Evolutionary conservation across 2,329 filamentous ascomycete genomes (phyloP).

Genomic region (Talaromyces sp.): DNA sequence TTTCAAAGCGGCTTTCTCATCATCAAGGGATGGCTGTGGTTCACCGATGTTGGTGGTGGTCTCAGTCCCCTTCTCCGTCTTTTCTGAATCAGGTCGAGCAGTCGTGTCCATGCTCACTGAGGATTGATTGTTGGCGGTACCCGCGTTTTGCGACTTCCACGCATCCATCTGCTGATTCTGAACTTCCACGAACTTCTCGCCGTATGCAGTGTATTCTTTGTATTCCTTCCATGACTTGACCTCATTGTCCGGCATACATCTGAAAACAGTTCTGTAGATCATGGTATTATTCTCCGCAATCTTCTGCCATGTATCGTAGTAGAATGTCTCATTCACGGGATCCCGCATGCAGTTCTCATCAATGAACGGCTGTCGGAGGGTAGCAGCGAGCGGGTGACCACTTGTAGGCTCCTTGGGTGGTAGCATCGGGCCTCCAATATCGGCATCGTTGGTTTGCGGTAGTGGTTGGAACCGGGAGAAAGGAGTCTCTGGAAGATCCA

Average conservation of each 20-base stretch:
- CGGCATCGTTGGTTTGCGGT: constrained; percentile 69
- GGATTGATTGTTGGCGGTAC: background rate
- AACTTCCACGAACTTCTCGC: constrained; percentile 68
- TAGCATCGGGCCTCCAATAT: constrained; percentile 72
- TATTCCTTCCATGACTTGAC: constrained; percentile 93
- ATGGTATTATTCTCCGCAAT: constrained; percentile 94
- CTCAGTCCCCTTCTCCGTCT: constrained; percentile 1
- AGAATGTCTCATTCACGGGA: constrained; percentile 76
- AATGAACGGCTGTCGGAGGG: constrained; percentile 70
- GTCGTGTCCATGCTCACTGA: background rate
- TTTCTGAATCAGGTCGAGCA: constrained; percentile 6
- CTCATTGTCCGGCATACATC: constrained; percentile 94
- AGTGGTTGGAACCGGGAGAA: constrained; percentile 61
- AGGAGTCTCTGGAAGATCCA: constrained; percentile 20
- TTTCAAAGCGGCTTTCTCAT: constrained; percentile 44
- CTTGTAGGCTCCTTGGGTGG: constrained; percentile 35
- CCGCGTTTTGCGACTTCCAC: constrained; percentile 11
- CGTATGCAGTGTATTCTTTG: constrained; percentile 74
- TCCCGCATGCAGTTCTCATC: constrained; percentile 93
- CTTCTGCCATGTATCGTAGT: constrained; percentile 80
- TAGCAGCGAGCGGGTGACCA: constrained; percentile 51
- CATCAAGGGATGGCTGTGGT: constrained; percentile 22
- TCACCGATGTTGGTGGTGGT: background rate
- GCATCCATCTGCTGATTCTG: constrained; percentile 46
- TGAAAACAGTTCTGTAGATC: constrained; percentile 87